Evolutionary conservation across 148 eudicot genomes (phyloP), one percentile per base, ranked within the genome.

Genomic region (Heliamphora exappendiculata): DNA sequence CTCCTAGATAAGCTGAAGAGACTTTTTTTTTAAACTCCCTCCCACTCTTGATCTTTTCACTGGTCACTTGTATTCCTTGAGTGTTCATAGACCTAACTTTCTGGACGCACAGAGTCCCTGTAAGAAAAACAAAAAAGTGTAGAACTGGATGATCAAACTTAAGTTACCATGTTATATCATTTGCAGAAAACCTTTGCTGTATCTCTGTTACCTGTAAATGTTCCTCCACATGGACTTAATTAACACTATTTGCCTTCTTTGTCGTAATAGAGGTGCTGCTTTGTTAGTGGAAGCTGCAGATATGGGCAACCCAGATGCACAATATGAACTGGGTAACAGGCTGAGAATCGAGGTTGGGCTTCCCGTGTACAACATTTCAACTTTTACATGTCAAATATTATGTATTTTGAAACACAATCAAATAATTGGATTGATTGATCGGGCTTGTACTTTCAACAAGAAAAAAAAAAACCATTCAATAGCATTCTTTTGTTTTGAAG

Each of bases 271-370:
- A 78, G 97, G 98, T 36, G 97, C 93, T 87, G 98, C 98, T 76
- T 89, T 94, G 84, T 80, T 94, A 74, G 93, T 94, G 78, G 98
- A 94, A 90, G 95, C 98, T 82, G 97, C 98, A 36, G 92, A 94
- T 76, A 94, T 92, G 98, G 98, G 97, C 44, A 77, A 92, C 79
- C 67, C 95, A 41, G 98, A 94, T 77, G 98, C 98, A 22, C 89
- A 82, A 54, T 91, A 87, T 81, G 98, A 91, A 44, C 66, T 94
- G 55, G 95, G 89, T 84, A 84, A 90, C 82, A 86, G 75, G 54
- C 84, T 94, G 78, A 88, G 98, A 85, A 85, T 90, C 59, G 91
- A 94, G 91, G 97, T 93, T 41, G 73, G 80, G 70, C 51, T 81
- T 55, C 62, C 65, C 13, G 20, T 24, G 22, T 49, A 22, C 13